These are phyloP conservation scores for Candida nanaspora DNA, from an alignment of 805 yeast genomes.

Conservation along the genomic window DNA sequence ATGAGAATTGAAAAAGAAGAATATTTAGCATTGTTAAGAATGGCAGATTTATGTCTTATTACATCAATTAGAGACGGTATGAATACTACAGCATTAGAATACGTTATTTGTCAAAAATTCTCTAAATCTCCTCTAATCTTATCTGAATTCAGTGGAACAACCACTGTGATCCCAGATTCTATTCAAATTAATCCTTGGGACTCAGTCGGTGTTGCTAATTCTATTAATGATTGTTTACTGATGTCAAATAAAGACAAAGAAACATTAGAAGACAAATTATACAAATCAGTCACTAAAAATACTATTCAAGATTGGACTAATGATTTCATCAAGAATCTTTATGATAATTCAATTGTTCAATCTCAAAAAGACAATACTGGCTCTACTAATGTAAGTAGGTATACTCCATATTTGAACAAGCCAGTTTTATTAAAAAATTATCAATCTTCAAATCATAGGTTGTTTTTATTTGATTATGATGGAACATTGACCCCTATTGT, in stretches of 20 bases:
- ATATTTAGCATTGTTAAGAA: constrained; percentile 79
- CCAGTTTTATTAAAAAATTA: constrained; percentile 58
- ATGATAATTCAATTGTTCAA: background rate
- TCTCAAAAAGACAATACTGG: too few relatives aligned
- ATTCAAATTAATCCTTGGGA: constrained; percentile 96
- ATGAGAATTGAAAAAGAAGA: constrained; percentile 84
- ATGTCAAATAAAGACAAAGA: constrained; percentile 42
- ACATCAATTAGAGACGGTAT: constrained; percentile 94
- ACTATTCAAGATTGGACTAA: constrained; percentile 81
- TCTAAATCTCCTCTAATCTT: constrained; percentile 71
- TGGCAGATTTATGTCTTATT: constrained; percentile 83
- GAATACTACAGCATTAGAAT: constrained; percentile 92
- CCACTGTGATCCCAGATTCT: constrained; percentile 63
- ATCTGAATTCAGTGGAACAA: constrained; percentile 91
- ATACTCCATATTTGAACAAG: constrained; percentile 78
- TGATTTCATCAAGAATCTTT: constrained; percentile 40
- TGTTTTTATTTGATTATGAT: constrained; percentile 91
- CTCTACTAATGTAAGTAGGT: too few relatives aligned
- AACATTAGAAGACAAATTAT: constrained; percentile 45
- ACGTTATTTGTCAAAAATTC: constrained; percentile 76
- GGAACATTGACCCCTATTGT: constrained; percentile 98
- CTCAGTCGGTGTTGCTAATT: constrained; percentile 82
- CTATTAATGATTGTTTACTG: constrained; percentile 61
- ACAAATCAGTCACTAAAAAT: constrained; percentile 55
- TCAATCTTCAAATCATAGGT: constrained; percentile 52